A percentile compares a stretch with the other conserved stretches of the same genome.
Conservation (phyloP, 1,284 basidiomycete species). For the Amylostereum areolatum region DNA sequence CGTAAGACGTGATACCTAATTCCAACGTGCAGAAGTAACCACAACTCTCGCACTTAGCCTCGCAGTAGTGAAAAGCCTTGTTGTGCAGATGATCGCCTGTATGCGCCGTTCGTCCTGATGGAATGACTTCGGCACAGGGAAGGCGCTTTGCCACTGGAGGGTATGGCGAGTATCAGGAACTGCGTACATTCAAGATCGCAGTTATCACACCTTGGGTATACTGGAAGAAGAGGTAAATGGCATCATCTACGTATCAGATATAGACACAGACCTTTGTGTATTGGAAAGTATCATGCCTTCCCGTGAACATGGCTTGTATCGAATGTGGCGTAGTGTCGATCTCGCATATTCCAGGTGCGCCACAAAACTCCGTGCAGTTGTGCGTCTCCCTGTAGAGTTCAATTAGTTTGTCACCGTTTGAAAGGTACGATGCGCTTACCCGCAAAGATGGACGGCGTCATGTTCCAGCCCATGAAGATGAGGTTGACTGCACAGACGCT, state of each 20-base stretch:
- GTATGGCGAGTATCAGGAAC: not conserved
- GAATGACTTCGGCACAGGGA: constrained; percentile 40
- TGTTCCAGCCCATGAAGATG: constrained; percentile 47
- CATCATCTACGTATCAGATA: no score
- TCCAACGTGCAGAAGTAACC: constrained; percentile 56
- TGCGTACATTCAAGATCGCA: not conserved
- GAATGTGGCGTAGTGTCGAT: constrained; percentile 12
- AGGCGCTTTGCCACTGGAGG: constrained; percentile 39
- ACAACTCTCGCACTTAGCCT: constrained; percentile 41
- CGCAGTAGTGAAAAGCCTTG: constrained; percentile 33
- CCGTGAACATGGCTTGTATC: constrained; percentile 11
- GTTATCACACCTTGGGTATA: constrained; percentile 28
- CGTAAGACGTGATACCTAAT: constrained; percentile 30
- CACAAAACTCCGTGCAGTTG: constrained; percentile 7
- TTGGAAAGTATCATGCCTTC: constrained; percentile 12
- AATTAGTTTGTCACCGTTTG: no score
- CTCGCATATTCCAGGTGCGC: constrained; percentile 7
- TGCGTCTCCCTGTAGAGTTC: constrained; percentile 8
- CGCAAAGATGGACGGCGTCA: constrained; percentile 48
- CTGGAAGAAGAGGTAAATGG: not conserved
- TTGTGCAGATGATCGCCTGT: constrained; percentile 40
- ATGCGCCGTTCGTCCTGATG: constrained; percentile 35
- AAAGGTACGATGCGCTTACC: constrained; percentile 30
- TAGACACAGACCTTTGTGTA: constrained; percentile 11
- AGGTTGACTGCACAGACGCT: constrained; percentile 40